phyloP scores from a whole-genome alignment of 257 asterid species.

The Solanum boliviense region DNA sequence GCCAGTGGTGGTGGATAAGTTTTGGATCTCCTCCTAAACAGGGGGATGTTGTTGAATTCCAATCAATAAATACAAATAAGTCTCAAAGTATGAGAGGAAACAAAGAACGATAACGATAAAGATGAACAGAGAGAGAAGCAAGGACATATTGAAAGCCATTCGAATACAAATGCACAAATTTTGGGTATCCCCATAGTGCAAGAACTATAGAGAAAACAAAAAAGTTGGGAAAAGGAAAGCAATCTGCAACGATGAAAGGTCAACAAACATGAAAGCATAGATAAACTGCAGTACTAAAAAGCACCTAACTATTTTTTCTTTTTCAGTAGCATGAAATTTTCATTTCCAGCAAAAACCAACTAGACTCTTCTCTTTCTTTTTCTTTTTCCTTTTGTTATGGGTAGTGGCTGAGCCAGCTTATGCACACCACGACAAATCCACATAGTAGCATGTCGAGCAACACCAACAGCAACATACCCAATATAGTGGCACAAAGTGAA shows the following conservation, averaged over 20 bases:
- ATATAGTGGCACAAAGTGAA: neutral
- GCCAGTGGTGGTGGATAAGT: slow-evolving; percentile 31
- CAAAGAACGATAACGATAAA: neutral
- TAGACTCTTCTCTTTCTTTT: neutral
- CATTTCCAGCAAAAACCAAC: neutral
- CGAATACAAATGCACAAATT: neutral
- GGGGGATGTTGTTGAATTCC: neutral
- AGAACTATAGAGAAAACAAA: neutral
- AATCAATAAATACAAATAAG: neutral
- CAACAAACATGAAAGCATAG: neutral
- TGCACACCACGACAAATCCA: neutral
- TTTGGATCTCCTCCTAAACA: slow-evolving; percentile 70
- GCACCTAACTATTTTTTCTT: neutral
- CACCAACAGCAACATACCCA: neutral
- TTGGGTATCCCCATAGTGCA: neutral
- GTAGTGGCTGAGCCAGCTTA: neutral
- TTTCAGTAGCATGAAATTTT: neutral
- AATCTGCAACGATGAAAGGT: neutral
- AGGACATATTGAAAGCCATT: neutral
- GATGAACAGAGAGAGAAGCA: neutral
- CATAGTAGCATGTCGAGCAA: neutral
- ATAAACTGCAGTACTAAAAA: neutral
- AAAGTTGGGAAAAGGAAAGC: neutral
- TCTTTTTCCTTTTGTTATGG: neutral
- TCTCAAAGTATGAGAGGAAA: neutral